Evolutionary conservation across 225 moss, liverwort and hornwort genomes (phyloP).

Genomic region (Ulota crispa): DNA sequence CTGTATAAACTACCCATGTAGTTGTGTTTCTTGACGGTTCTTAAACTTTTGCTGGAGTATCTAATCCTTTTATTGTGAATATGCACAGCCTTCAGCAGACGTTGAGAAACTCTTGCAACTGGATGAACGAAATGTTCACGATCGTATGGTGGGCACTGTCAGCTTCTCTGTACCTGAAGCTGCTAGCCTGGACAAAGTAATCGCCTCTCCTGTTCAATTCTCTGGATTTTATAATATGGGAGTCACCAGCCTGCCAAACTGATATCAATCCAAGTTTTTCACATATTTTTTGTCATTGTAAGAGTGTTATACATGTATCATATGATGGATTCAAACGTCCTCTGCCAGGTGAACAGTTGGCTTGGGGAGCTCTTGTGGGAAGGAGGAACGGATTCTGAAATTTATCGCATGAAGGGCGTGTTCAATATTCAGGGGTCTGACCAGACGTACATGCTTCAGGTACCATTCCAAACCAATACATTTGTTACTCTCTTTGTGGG

Average conservation of each 20-base stretch:
- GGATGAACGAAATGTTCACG: slow-evolving; percentile 66
- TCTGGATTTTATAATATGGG: not conserved
- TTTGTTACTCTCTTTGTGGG: not conserved
- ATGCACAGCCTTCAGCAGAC: slow-evolving; percentile 54
- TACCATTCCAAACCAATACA: slow-evolving; percentile 12
- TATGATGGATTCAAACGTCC: not conserved
- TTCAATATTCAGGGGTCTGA: slow-evolving; percentile 57
- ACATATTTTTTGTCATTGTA: not conserved
- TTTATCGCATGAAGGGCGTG: slow-evolving; percentile 81
- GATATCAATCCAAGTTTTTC: not conserved
- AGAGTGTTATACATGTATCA: not conserved
- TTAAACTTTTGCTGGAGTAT: not conserved
- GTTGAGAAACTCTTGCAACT: slow-evolving; percentile 50
- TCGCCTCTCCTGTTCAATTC: not conserved
- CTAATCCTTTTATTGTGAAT: slow-evolving; percentile 17
- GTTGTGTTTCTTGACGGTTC: slow-evolving; percentile 1
- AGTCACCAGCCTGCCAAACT: not conserved
- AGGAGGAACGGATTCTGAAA: slow-evolving; percentile 46
- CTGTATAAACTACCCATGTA: not conserved
- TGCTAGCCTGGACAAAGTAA: slow-evolving; percentile 59
- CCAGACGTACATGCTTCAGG: slow-evolving; percentile 77
- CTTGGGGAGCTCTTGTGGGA: slow-evolving; percentile 81
- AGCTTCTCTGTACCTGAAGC: slow-evolving; percentile 56
- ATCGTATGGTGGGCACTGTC: slow-evolving; percentile 69
- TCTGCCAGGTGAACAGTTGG: slow-evolving; percentile 73